Percentiles rank a stretch among this genome's conserved stretches.
These are phyloP conservation scores for Candida tropicalis DNA, from an alignment of 1,139 yeast genomes.

Conservation along the genomic window DNA sequence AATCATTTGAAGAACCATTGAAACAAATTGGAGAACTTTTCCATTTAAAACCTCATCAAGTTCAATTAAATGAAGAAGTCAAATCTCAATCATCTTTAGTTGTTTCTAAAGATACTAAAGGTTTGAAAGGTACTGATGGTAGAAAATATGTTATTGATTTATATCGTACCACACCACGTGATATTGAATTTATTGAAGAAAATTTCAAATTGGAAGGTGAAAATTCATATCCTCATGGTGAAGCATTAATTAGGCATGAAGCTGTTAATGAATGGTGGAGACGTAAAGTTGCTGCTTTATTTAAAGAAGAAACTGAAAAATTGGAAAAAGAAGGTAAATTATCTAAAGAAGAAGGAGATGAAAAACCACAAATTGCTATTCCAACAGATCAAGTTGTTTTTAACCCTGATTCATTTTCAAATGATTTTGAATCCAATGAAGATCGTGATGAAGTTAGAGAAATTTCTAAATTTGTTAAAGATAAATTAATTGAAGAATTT, in stretches of 20 bases:
- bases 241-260: conserved; percentile 79
- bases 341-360: conserved; percentile 31
- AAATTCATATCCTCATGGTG: conserved; percentile 78
- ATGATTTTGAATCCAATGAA: conserved; percentile 42
- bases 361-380: conserved; percentile 54
- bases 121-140: conserved; percentile 82
- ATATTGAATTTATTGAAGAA: conserved; percentile 69
- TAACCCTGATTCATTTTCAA: conserved; percentile 79
- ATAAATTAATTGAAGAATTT: conserved; percentile 63
- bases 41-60: conserved; percentile 74
- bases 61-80: conserved; percentile 37
- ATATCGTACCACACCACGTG: conserved; percentile 82
- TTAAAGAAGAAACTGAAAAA: conserved; percentile 52
- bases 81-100: conserved; percentile 50
- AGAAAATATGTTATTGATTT: conserved; percentile 84
- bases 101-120: conserved; percentile 81
- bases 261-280: conserved; percentile 93
- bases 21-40: conserved; percentile 68
- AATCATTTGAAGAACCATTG: conserved; percentile 57
- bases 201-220: conserved; percentile 44
- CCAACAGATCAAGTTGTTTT: conserved; percentile 61
- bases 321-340: conserved; percentile 49
- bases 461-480: conserved; percentile 64
- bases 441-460: conserved; percentile 67
- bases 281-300: conserved; percentile 59